Conservation (phyloP, 2,329 filamentous ascomycete species). For the Talaromyces sp. region DNA sequence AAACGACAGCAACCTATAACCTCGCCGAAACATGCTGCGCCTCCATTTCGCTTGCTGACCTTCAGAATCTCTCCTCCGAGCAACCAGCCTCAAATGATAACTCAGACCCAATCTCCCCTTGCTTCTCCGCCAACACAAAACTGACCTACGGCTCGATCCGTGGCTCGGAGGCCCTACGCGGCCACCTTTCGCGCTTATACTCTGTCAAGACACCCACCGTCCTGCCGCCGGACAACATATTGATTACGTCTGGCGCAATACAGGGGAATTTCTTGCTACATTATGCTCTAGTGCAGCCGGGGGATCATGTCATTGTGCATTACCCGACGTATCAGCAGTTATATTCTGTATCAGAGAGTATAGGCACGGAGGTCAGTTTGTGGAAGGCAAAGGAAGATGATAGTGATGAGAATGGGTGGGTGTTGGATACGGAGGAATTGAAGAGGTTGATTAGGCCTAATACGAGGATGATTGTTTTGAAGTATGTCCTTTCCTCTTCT, state of each 20-base stretch:
- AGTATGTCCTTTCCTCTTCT: constrained; percentile 38
- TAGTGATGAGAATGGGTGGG: constrained; percentile 53
- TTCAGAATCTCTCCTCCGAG: constrained; percentile 54
- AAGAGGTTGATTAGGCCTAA: constrained; percentile 57
- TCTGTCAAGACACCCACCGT: constrained; percentile 53
- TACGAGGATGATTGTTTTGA: constrained; percentile 61
- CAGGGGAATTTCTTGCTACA: constrained; percentile 79
- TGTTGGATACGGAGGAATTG: constrained; percentile 66
- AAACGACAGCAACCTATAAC: constrained; percentile 55
- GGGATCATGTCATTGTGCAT: constrained; percentile 82
- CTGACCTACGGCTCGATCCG: constrained; percentile 73
- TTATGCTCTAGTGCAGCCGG: constrained; percentile 68
- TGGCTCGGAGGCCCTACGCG: constrained; percentile 63
- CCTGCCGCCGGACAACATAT: constrained; percentile 61
- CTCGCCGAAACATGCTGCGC: constrained; percentile 59
- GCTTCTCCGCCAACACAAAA: constrained; percentile 54
- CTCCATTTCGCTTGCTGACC: constrained; percentile 55
- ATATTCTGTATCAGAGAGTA: constrained; percentile 69
- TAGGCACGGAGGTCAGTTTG: constrained; percentile 74
- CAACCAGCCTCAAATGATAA: constrained; percentile 30
- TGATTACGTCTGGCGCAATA: constrained; percentile 79
- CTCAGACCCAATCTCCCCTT: constrained; percentile 38
- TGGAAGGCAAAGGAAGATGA: constrained; percentile 67
- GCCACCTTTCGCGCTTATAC: constrained; percentile 65
- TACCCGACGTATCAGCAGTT: constrained; percentile 86